Percentiles rank a stretch among this genome's conserved stretches.
These are phyloP conservation scores for Neonothopanus nambi DNA, from an alignment of 1,284 basidiomycete species.

Conservation along the genomic window DNA sequence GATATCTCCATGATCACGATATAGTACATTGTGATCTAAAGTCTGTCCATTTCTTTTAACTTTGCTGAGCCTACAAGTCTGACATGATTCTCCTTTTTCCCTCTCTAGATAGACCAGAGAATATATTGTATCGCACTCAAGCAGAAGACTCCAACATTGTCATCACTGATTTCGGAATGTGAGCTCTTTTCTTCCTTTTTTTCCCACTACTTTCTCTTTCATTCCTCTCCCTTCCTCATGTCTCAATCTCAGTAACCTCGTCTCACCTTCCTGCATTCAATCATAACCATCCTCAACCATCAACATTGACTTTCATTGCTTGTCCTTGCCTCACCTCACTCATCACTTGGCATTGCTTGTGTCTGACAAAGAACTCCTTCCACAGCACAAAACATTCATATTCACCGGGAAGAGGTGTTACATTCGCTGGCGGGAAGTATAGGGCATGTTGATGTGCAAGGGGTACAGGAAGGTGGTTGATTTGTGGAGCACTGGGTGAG, in stretches of 20 bases:
- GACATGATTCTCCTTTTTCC: too few species aligned
- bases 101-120: too few species aligned
- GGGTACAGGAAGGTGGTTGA: constrained; percentile 94
- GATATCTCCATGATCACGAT: constrained; percentile 85
- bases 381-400: constrained; percentile 83
- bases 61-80: too few species aligned
- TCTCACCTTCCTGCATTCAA: constrained; percentile 68
- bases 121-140: too few species aligned
- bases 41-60: constrained; percentile 80
- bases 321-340: not conserved
- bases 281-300: constrained; percentile 90
- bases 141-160: too few species aligned
- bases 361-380: not conserved
- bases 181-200: too few species aligned
- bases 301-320: constrained; percentile 64
- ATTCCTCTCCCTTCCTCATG: not conserved
- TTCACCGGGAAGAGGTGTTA: constrained; percentile 75
- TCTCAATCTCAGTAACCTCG: not conserved
- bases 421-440: constrained; percentile 86
- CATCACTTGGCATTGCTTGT: not conserved
- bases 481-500: constrained; percentile 89
- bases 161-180: too few species aligned
- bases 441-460: constrained; percentile 82
- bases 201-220: constrained; percentile 72
- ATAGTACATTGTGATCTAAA: constrained; percentile 94